A percentile compares a stretch with the other conserved stretches of the same genome.
phyloP scores from a whole-genome alignment of 2,329 filamentous ascomycete genomes.

The Microsporum canis region DNA sequence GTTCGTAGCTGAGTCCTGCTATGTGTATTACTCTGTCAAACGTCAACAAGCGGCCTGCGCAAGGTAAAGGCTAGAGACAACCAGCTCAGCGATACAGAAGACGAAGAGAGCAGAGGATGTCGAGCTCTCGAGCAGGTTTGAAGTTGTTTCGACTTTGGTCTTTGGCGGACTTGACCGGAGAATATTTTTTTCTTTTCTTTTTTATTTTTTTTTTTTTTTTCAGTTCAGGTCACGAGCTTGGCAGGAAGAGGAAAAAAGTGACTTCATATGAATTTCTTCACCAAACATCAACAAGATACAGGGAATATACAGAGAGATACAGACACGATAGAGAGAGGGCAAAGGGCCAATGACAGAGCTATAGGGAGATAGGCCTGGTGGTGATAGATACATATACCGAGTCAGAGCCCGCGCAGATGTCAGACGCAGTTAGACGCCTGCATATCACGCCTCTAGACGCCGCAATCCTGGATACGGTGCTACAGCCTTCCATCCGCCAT shows the following conservation, averaged over 20 bases:
- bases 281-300: neutral
- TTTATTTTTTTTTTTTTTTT: neutral
- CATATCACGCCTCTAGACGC: conserved; percentile 81
- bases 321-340: neutral
- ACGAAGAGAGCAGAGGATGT: neutral
- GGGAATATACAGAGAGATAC: too few species aligned
- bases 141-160: neutral
- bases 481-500: conserved; percentile 56
- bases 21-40: neutral
- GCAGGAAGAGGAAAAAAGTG: neutral
- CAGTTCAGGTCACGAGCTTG: neutral
- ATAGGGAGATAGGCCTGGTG: neutral
- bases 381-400: neutral
- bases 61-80: neutral
- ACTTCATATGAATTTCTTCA: neutral
- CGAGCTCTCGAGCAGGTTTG: neutral
- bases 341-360: neutral
- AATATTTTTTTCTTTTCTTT: neutral
- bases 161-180: neutral
- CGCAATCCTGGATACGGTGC: conserved; percentile 58
- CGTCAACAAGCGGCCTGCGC: conserved; percentile 1
- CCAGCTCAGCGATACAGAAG: neutral
- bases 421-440: conserved; percentile 43
- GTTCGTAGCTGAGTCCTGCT: too few species aligned
- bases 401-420: conserved; percentile 18